Percentiles rank a stretch among this genome's conserved stretches.
phyloP scores from a whole-genome alignment of 768 basidiomycete genomes.

The Auricularia auricula-judae region DNA sequence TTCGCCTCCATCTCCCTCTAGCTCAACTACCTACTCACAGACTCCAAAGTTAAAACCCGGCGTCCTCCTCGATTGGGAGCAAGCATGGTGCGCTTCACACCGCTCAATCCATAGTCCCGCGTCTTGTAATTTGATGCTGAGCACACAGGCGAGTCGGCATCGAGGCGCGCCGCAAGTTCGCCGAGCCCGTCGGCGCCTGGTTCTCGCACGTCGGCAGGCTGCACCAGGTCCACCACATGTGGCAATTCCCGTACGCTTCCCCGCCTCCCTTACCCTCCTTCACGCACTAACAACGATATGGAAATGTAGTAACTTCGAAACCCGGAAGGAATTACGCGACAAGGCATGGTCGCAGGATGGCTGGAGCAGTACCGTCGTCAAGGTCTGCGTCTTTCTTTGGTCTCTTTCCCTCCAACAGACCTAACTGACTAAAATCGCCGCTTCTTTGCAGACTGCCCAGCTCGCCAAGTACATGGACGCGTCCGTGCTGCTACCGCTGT shows the following conservation, averaged over 20 bases:
- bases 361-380: slow-evolving; percentile 90
- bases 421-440: not conserved
- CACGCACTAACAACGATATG: slow-evolving; percentile 8
- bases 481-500: slow-evolving; percentile 65
- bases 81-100: slow-evolving; percentile 51
- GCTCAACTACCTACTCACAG: not conserved
- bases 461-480: slow-evolving; percentile 80
- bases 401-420: not conserved
- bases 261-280: slow-evolving; percentile 11
- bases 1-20: slow-evolving; percentile 5
- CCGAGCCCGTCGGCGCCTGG: slow-evolving; percentile 85
- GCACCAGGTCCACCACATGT: slow-evolving; percentile 79
- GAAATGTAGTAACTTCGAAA: slow-evolving; percentile 52
- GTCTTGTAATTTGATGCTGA: not conserved
- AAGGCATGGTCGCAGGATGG: slow-evolving; percentile 91
- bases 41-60: slow-evolving; percentile 56
- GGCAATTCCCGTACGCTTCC: slow-evolving; percentile 78
- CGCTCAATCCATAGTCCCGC: not conserved
- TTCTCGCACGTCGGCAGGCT: slow-evolving; percentile 79
- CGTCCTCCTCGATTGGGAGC: slow-evolving; percentile 89
- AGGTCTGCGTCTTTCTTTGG: slow-evolving; percentile 37
- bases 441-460: slow-evolving; percentile 65
- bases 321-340: slow-evolving; percentile 74
- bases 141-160: slow-evolving; percentile 74
- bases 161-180: slow-evolving; percentile 81